Conservation (phyloP, 805 yeast species). For the Sugiyamaella mastotermitis region DNA sequence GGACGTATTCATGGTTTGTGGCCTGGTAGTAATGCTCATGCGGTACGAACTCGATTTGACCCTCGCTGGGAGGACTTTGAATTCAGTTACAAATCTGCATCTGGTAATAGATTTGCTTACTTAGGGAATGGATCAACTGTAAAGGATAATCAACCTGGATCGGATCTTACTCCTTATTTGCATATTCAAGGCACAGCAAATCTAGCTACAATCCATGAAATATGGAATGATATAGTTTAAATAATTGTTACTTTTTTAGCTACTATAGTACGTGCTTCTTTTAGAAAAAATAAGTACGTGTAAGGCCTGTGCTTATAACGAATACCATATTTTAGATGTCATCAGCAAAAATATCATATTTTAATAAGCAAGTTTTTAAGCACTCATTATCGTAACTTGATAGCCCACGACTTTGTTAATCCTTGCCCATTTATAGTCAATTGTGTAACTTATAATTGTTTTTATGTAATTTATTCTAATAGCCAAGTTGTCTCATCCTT, state of each 20-base stretch:
- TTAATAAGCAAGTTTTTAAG: too few relatives aligned
- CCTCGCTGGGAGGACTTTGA: constrained; percentile 13
- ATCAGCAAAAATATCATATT: too few relatives aligned
- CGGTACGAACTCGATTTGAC: constrained; percentile 2
- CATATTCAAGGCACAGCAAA: constrained; percentile 11
- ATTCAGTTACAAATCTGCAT: background rate
- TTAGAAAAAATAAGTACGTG: too few relatives aligned
- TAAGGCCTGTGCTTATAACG: too few relatives aligned
- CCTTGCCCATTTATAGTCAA: too few relatives aligned
- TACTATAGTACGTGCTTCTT: background rate
- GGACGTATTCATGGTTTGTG: constrained; percentile 9
- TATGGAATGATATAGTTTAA: constrained; percentile 1
- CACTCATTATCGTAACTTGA: too few relatives aligned
- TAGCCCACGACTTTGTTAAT: too few relatives aligned
- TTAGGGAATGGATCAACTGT: constrained; percentile 9
- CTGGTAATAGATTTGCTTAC: constrained; percentile 8
- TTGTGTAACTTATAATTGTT: too few relatives aligned
- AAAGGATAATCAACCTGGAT: constrained; percentile 4
- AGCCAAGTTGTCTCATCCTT: too few relatives aligned
- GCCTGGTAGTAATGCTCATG: constrained; percentile 13
- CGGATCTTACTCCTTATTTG: constrained; percentile 8
- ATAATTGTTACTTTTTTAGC: background rate
- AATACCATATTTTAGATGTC: too few relatives aligned
- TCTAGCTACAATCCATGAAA: constrained; percentile 4
- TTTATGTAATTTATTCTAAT: too few relatives aligned